phyloP scores from a whole-genome alignment of 805 yeast species.

The Wickerhamomyces xylosicus region DNA sequence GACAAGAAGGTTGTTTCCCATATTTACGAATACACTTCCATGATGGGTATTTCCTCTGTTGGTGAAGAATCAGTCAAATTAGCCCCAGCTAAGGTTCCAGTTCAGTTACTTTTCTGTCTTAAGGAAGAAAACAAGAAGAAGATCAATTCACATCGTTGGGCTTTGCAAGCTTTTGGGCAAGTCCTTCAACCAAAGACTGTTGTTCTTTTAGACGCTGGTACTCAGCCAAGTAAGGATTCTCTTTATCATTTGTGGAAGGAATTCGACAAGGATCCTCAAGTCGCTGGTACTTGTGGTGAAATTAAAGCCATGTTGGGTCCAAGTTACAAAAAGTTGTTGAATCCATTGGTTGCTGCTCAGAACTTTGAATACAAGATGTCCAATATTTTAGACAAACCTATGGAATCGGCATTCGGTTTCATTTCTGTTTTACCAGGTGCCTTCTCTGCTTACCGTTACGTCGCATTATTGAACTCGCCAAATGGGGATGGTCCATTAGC shows the following conservation, averaged over 20 bases:
- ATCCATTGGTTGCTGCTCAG: slow-evolving; percentile 93
- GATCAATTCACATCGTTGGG: slow-evolving; percentile 96
- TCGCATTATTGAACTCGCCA: slow-evolving; percentile 56
- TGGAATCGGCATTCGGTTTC: slow-evolving; percentile 91
- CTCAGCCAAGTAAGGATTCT: slow-evolving; percentile 78
- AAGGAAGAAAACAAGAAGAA: slow-evolving; percentile 85
- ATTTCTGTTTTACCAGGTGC: slow-evolving; percentile 96
- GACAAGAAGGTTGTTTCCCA: slow-evolving; percentile 77
- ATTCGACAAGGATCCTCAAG: slow-evolving; percentile 61
- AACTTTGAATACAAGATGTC: slow-evolving; percentile 96
- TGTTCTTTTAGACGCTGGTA: slow-evolving; percentile 86
- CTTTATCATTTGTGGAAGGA: slow-evolving; percentile 86
- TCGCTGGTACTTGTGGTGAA: slow-evolving; percentile 98
- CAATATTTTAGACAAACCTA: slow-evolving; percentile 89
- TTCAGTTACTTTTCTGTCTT: slow-evolving; percentile 80
- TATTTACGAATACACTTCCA: slow-evolving; percentile 86
- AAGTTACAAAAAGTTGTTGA: slow-evolving; percentile 41
- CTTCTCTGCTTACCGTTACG: slow-evolving; percentile 85
- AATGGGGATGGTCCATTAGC: slow-evolving; percentile 79
- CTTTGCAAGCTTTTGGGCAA: slow-evolving; percentile 85
- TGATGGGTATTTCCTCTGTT: slow-evolving; percentile 72
- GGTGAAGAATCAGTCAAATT: slow-evolving; percentile 55
- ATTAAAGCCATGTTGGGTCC: slow-evolving; percentile 78
- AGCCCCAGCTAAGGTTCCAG: slow-evolving; percentile 63
- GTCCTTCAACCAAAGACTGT: slow-evolving; percentile 75